Evolutionary conservation across 208 protist species (phyloP).

Genomic region (Trypanosoma melophagium): DNA sequence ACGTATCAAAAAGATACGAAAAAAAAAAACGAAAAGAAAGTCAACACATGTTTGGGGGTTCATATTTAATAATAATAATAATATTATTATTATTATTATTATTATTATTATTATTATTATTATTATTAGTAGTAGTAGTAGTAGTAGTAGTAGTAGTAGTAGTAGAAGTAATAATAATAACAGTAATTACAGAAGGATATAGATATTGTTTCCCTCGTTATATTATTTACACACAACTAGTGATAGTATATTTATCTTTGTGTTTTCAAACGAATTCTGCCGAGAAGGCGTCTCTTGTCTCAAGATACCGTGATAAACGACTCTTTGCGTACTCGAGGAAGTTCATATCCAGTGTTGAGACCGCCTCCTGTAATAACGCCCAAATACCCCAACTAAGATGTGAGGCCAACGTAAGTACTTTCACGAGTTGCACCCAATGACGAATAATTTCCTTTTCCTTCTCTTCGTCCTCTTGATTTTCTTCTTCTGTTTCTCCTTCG

Average conservation of each 20-base stretch:
- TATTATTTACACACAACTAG: not conserved
- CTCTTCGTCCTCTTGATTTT: slow-evolving; percentile 14
- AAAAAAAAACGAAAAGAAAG: no score
- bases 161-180: no score
- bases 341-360: slow-evolving; percentile 86
- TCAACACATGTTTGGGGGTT: no score
- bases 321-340: slow-evolving; percentile 78
- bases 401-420: slow-evolving; percentile 80
- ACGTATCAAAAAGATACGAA: no score
- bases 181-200: not conserved
- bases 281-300: slow-evolving; percentile 55
- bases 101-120: no score
- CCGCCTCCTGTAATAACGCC: slow-evolving; percentile 86
- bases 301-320: slow-evolving; percentile 68
- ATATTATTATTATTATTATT: no score
- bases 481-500: no score
- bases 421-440: slow-evolving; percentile 55
- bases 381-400: slow-evolving; percentile 86
- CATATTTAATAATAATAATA: no score
- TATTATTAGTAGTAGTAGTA: no score
- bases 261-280: not conserved
- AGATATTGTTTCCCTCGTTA: slow-evolving; percentile 16
- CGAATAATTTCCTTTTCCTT: slow-evolving; percentile 29
- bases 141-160: no score
- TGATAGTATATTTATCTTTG: not conserved